A percentile compares a stretch with the other conserved stretches of the same genome.
These are phyloP conservation scores for Rhizopogon vinicolor DNA, from an alignment of 768 basidiomycete genomes.

Conservation along the genomic window DNA sequence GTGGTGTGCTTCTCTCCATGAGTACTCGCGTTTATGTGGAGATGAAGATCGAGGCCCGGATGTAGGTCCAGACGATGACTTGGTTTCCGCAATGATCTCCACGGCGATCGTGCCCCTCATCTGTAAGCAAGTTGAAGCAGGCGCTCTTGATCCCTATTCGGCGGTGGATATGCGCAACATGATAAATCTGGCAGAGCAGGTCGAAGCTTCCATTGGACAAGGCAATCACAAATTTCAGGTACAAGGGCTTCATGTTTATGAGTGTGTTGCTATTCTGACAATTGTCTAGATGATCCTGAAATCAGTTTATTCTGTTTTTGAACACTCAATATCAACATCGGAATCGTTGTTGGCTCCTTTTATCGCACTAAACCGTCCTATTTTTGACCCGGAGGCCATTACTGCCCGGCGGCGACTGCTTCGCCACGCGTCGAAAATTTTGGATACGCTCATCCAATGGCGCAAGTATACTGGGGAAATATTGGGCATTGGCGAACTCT, in stretches of 20 bases:
- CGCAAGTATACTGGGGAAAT: conserved; percentile 63
- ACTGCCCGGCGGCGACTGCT: conserved; percentile 70
- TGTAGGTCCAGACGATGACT: conserved; percentile 51
- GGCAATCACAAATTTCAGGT: conserved; percentile 66
- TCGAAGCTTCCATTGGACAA: conserved; percentile 68
- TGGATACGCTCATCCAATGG: conserved; percentile 74
- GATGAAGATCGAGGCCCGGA: conserved; percentile 52
- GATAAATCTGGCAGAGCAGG: conserved; percentile 74
- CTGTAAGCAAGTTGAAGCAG: conserved; percentile 69
- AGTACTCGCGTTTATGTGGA: conserved; percentile 58
- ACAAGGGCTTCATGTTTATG: conserved; percentile 8
- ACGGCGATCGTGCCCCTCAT: conserved; percentile 76
- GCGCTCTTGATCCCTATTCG: conserved; percentile 82
- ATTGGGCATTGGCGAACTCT: conserved; percentile 51
- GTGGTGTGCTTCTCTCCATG: conserved; percentile 79
- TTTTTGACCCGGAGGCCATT: conserved; percentile 75
- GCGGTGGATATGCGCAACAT: conserved; percentile 52
- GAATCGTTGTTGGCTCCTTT: conserved; percentile 49
- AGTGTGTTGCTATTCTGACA: conserved; percentile 8
- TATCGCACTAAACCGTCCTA: conserved; percentile 33
- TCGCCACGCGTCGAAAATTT: conserved; percentile 60
- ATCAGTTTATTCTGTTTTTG: conserved; percentile 47
- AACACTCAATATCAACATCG: conserved; percentile 48
- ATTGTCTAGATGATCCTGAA: conserved; percentile 50
- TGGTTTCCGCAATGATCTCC: conserved; percentile 85